Evolutionary conservation across 495 filamentous ascomycete species (phyloP), one percentile per base, ranked within the genome.

Genomic region (Penicillium tannophilum): DNA sequence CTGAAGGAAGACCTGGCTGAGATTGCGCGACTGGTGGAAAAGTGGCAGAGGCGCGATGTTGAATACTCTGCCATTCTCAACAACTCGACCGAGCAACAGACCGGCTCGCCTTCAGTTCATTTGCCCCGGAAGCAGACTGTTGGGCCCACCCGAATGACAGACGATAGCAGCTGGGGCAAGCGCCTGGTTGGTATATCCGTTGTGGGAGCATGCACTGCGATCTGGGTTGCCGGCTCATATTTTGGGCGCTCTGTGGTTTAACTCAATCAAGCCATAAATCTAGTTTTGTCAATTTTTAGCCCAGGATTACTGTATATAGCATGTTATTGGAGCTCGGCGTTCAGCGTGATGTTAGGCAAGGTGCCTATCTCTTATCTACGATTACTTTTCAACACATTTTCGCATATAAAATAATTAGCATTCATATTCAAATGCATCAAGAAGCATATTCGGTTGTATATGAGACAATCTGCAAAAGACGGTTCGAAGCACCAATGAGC

Each of bases 1-100:
- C 79, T 91, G 69, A 85, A 88, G 62, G 87, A 94, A 67, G 92
- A 96, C 62, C 71, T 96, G 60, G 75, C 88, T 52, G 80, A 89
- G 55, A 88, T 88, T 59, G 81, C 83, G 11, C 81, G 79, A 26
- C 70, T 88, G 46, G 79, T 83, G 41, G 77, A 80, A 59, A 80
- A 80, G 70, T 66, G 76, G 72, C 60, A 71, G 61, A 63, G 63
- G 56, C 62, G 72, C 16, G 64, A 79, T 66, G 63, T 68, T 54
- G 59, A 76, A 46, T 72, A 71, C 64, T 61, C 67, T 60, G 23
- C 63, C 30, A 53, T 64, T 56, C n/a, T 69, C 58, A 63, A 79
- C 66, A 61, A 80, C 62, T 66, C 71, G 3, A 51, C 63, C 30
- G 65, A n/a, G 51, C 41, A 24, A 39, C 55, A 23, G 35, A 59